Percentiles rank a stretch among this genome's conserved stretches.
Evolutionary conservation across 805 yeast species (phyloP).

Genomic region (Suhomyces vadensis): DNA sequence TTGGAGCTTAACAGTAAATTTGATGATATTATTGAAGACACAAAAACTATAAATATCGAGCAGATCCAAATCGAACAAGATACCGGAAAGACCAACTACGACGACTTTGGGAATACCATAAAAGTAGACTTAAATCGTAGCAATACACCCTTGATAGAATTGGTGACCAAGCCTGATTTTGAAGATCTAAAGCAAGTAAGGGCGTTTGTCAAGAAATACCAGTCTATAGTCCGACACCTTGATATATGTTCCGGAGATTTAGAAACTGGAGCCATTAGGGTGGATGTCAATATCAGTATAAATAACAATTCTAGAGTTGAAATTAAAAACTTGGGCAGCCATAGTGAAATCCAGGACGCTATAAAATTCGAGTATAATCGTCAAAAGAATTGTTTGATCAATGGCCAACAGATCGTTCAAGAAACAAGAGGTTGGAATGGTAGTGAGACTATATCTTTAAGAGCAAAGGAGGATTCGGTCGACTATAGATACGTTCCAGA

Average conservation of each 20-base stretch:
- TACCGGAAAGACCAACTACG: conserved; percentile 77
- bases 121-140: conserved; percentile 81
- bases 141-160: conserved; percentile 82
- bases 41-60: conserved; percentile 57
- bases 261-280: conserved; percentile 93
- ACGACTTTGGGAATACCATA: conserved; percentile 35
- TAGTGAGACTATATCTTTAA: conserved; percentile 56
- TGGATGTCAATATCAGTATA: conserved; percentile 90
- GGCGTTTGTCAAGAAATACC: conserved; percentile 79
- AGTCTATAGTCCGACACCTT: conserved; percentile 64
- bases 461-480: conserved; percentile 77
- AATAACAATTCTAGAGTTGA: conserved; percentile 75
- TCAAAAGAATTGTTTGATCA: conserved; percentile 54
- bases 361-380: conserved; percentile 70
- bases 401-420: conserved; percentile 29
- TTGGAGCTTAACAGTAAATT: conserved; percentile 47
- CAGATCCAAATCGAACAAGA: conserved; percentile 95
- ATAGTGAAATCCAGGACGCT: conserved; percentile 77
- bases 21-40: conserved; percentile 52
- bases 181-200: conserved; percentile 64
- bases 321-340: conserved; percentile 83
- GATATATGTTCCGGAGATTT: conserved; percentile 85
- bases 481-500: conserved; percentile 96
- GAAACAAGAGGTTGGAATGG: conserved; percentile 97
- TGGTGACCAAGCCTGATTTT: conserved; percentile 91